phyloP scores from a whole-genome alignment of 2,329 filamentous ascomycete species.

The Huntiella savannae region DNA sequence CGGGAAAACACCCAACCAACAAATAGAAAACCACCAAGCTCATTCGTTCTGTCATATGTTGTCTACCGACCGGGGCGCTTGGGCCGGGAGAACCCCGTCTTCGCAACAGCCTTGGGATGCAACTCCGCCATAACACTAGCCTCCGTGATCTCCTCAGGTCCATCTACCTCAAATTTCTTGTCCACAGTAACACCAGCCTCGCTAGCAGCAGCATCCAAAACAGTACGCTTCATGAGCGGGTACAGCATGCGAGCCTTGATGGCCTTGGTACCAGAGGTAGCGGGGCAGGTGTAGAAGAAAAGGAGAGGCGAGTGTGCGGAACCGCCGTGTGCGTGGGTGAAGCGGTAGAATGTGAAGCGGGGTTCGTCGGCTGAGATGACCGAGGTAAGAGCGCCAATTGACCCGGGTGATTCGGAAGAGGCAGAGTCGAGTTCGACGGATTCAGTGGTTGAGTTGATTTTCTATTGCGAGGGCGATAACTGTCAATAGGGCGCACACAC shows the following conservation, averaged over 20 bases:
- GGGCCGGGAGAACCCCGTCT: conserved; percentile 54
- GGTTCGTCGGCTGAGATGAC: conserved; percentile 49
- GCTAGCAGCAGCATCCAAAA: conserved; percentile 43
- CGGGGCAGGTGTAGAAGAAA: conserved; percentile 70
- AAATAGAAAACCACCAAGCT: neutral
- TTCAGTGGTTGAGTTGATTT: conserved; percentile 54
- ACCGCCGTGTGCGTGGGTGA: conserved; percentile 36
- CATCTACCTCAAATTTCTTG: conserved; percentile 51
- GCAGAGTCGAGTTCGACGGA: conserved; percentile 42
- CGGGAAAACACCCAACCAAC: neutral
- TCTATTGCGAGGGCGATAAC: conserved; percentile 24
- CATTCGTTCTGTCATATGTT: neutral
- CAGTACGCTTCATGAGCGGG: conserved; percentile 48
- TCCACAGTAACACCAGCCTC: conserved; percentile 47
- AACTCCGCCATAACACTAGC: conserved; percentile 45
- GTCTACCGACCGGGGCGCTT: conserved; percentile 53
- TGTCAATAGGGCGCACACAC: neutral
- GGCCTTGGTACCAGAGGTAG: conserved; percentile 40
- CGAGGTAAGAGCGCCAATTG: conserved; percentile 35
- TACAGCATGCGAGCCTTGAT: conserved; percentile 80
- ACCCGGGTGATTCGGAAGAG: conserved; percentile 29
- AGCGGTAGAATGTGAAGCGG: conserved; percentile 61
- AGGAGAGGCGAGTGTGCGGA: conserved; percentile 39
- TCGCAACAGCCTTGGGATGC: conserved; percentile 45
- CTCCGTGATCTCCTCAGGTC: conserved; percentile 52